Evolutionary conservation across 73 alveolate genomes (phyloP).

Genomic region (Paramecium bursaria): DNA sequence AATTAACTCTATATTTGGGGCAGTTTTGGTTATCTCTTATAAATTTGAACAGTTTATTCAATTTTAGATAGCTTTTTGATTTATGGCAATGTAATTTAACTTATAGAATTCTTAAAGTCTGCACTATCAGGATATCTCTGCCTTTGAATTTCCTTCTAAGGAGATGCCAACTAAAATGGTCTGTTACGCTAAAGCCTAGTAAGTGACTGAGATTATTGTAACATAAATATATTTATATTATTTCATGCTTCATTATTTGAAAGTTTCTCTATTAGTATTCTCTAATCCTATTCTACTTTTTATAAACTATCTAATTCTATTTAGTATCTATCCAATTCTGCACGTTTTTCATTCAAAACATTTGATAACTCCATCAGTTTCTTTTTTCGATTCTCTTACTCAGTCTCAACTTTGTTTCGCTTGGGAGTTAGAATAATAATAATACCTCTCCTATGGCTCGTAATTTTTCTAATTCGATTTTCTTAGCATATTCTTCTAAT

Average conservation of each 20-base stretch:
- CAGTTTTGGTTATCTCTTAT: constrained; percentile 23
- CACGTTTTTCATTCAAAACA: constrained; percentile 88
- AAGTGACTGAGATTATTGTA: constrained; percentile 36
- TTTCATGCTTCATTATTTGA: constrained; percentile 88
- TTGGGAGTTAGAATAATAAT: not conserved
- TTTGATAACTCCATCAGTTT: constrained; percentile 85
- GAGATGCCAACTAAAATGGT: constrained; percentile 26
- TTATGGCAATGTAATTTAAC: constrained; percentile 44
- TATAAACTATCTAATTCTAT: constrained; percentile 78
- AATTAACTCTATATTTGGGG: constrained; percentile 21
- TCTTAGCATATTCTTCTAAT: constrained; percentile 85
- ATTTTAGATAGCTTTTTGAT: constrained; percentile 7
- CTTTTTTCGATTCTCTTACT: constrained; percentile 87
- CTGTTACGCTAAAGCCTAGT: constrained; percentile 18
- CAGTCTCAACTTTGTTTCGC: constrained; percentile 90
- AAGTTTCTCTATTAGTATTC: constrained; percentile 83
- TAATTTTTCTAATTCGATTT: constrained; percentile 87
- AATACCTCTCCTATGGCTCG: constrained; percentile 88
- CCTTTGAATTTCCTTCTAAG: not conserved
- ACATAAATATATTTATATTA: constrained; percentile 11
- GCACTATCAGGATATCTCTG: constrained; percentile 35
- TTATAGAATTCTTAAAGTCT: not conserved
- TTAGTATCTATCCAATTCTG: constrained; percentile 86
- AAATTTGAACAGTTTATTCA: constrained; percentile 38
- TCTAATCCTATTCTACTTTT: constrained; percentile 90